Conservation (phyloP, 768 basidiomycete genomes). For the Amyloporia xantha region DNA sequence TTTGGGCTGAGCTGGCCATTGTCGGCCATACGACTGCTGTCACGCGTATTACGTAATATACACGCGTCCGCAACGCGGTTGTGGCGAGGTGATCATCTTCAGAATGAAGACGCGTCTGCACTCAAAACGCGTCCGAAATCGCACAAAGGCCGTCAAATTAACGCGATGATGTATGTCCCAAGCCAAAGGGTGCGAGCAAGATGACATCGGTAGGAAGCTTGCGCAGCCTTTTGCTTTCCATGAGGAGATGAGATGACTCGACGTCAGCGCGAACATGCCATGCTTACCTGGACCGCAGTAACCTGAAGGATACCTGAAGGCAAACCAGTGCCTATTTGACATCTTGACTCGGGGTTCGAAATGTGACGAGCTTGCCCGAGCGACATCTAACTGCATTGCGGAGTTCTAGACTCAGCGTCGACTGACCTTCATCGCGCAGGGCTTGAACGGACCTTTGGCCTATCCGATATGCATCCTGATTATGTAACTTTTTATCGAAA, state of each 20-base stretch:
- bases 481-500: too few relatives aligned
- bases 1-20: constrained; percentile 1
- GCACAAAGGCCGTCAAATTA: neutral
- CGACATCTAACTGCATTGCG: too few relatives aligned
- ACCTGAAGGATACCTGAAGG: neutral
- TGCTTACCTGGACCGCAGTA: neutral
- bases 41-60: constrained; percentile 11
- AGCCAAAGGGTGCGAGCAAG: neutral
- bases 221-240: neutral
- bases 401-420: too few relatives aligned
- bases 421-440: too few relatives aligned
- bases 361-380: too few relatives aligned
- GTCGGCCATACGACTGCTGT: constrained; percentile 1
- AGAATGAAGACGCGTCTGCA: neutral
- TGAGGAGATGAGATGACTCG: neutral
- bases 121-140: neutral
- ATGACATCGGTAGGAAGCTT: neutral
- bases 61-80: constrained; percentile 18
- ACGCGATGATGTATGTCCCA: neutral
- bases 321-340: neutral
- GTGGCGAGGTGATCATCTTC: constrained; percentile 11
- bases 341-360: neutral
- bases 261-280: neutral
- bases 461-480: too few relatives aligned
- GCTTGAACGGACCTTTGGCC: too few relatives aligned